Evolutionary conservation across 1,139 yeast genomes (phyloP).

Genomic region (Pichiaceae sp.): DNA sequence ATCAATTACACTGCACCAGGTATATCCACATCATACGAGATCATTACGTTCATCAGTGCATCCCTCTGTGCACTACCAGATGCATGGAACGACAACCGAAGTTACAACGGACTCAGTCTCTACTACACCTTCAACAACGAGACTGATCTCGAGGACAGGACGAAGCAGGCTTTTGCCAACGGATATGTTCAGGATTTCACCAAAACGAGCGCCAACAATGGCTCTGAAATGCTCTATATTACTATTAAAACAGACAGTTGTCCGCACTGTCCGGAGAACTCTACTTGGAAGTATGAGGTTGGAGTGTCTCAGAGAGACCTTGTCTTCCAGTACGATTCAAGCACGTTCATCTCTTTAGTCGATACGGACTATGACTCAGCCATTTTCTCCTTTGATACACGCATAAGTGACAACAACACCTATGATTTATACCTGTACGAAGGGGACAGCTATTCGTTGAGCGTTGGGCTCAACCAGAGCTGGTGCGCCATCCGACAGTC

Average conservation of each 20-base stretch:
- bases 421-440: constrained; percentile 42
- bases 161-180: constrained; percentile 26
- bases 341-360: constrained; percentile 50
- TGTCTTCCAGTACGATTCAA: constrained; percentile 62
- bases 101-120: constrained; percentile 36
- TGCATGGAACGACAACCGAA: constrained; percentile 11
- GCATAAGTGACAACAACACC: constrained; percentile 6
- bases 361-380: constrained; percentile 73
- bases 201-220: constrained; percentile 25
- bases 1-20: constrained; percentile 37
- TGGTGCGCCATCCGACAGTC: constrained; percentile 61
- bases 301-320: constrained; percentile 63
- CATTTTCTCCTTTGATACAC: constrained; percentile 32
- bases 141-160: constrained; percentile 27
- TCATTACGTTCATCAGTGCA: constrained; percentile 51
- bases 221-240: constrained; percentile 32
- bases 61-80: constrained; percentile 47
- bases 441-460: constrained; percentile 30
- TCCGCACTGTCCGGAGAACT: constrained; percentile 24
- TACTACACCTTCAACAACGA: constrained; percentile 29
- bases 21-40: constrained; percentile 38
- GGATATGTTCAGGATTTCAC: constrained; percentile 56
- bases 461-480: constrained; percentile 42
- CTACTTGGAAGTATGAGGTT: constrained; percentile 53
- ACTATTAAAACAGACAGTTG: constrained; percentile 37